Percentiles rank a stretch among this genome's conserved stretches.
Conservation (phyloP, 202 grass and related monocot genomes). For the Sporobolus alterniflorus region DNA sequence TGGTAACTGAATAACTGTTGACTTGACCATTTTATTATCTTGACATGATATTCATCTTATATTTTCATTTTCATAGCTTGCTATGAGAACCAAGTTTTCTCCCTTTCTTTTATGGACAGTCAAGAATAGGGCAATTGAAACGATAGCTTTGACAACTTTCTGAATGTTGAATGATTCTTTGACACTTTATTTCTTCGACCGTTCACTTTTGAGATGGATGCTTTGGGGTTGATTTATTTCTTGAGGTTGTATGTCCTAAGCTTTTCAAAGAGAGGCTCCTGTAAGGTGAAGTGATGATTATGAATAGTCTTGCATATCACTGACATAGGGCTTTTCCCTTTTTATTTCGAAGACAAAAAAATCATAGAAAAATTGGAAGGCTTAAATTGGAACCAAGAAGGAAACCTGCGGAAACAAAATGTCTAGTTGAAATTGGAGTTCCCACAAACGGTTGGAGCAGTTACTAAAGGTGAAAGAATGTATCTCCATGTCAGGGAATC, state of each 20-base stretch:
- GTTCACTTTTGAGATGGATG: too few species aligned
- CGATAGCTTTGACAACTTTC: too few species aligned
- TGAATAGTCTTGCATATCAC: neutral
- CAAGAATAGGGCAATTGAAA: too few species aligned
- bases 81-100: too few species aligned
- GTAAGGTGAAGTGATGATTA: too few species aligned
- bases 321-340: neutral
- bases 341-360: neutral
- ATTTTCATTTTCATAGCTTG: too few species aligned
- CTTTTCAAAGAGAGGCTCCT: neutral
- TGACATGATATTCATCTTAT: slow-evolving; percentile 16
- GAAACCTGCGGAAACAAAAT: neutral
- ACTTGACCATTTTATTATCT: too few species aligned
- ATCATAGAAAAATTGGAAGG: neutral
- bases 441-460: neutral
- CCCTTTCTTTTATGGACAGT: too few species aligned
- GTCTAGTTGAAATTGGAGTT: neutral
- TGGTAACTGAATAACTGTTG: too few species aligned
- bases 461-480: neutral
- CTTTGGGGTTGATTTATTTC: too few species aligned
- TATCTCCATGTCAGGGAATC: neutral
- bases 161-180: too few species aligned
- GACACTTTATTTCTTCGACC: too few species aligned
- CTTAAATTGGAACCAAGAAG: slow-evolving; percentile 1
- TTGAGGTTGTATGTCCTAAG: slow-evolving; percentile 13